Percentiles rank a stretch among this genome's conserved stretches.
Conservation (phyloP, 139 green algal species). For the Ulvella scutata region DNA sequence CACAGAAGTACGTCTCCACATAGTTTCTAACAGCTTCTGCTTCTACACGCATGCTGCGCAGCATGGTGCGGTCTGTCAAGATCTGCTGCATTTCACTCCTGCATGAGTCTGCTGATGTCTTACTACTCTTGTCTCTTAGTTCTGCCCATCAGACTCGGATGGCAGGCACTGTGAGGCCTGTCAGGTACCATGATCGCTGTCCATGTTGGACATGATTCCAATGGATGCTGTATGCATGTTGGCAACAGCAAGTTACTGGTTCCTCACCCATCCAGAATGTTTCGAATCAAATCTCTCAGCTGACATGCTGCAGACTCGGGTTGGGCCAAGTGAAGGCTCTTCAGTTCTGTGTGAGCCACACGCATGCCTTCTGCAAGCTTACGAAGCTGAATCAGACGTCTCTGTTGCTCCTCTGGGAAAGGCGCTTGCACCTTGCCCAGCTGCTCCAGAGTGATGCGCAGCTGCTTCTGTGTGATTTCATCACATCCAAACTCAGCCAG, state of each 20-base stretch:
- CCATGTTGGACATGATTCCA: not conserved
- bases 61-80: not conserved
- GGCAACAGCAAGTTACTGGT: not conserved
- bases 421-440: not conserved
- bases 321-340: not conserved
- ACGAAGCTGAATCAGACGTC: not conserved
- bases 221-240: not conserved
- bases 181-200: too few relatives aligned
- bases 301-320: not conserved
- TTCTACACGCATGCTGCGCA: not conserved
- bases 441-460: not conserved
- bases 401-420: not conserved
- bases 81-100: not conserved
- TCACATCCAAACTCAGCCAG: not conserved
- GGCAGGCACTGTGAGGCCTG: too few relatives aligned
- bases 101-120: not conserved
- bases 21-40: not conserved
- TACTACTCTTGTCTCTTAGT: too few relatives aligned
- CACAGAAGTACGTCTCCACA: not conserved
- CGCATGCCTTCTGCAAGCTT: not conserved
- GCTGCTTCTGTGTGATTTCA: not conserved
- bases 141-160: too few relatives aligned
- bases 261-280: not conserved
- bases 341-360: not conserved
- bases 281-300: not conserved